These are phyloP conservation scores for Hypoxylon subgilvum DNA, from an alignment of 495 filamentous ascomycete species.

Conservation along the genomic window DNA sequence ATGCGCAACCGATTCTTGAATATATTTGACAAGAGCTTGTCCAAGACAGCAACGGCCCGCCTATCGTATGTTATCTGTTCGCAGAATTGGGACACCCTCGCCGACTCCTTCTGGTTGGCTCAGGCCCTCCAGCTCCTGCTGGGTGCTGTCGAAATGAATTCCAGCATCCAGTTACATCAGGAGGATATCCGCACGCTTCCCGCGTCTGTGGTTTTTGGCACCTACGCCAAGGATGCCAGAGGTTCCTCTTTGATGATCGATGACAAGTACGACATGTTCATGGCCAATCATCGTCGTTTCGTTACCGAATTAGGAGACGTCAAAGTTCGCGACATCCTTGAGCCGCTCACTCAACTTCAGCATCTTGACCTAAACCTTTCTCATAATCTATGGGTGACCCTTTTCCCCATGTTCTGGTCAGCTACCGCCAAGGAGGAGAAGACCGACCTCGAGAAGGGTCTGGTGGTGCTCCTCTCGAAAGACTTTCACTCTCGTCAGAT, in stretches of 20 bases:
- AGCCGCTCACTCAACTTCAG: slow-evolving; percentile 92
- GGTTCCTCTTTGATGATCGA: slow-evolving; percentile 77
- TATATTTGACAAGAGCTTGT: slow-evolving; percentile 91
- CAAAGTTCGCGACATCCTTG: slow-evolving; percentile 82
- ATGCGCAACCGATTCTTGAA: slow-evolving; percentile 96
- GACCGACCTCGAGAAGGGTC: slow-evolving; percentile 85
- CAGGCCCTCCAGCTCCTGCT: slow-evolving; percentile 92
- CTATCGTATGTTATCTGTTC: slow-evolving; percentile 84
- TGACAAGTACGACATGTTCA: slow-evolving; percentile 78
- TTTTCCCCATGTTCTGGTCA: slow-evolving; percentile 95
- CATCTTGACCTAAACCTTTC: slow-evolving; percentile 81
- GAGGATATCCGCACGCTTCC: slow-evolving; percentile 83
- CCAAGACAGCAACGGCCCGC: slow-evolving; percentile 81
- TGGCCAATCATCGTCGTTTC: slow-evolving; percentile 80
- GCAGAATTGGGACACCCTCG: slow-evolving; percentile 97
- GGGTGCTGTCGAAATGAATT: slow-evolving; percentile 86
- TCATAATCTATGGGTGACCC: slow-evolving; percentile 83
- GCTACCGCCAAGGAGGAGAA: slow-evolving; percentile 85
- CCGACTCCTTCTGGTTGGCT: slow-evolving; percentile 93
- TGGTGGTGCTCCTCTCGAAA: slow-evolving; percentile 84
- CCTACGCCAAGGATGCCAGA: slow-evolving; percentile 73
- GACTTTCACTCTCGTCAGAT: slow-evolving; percentile 94
- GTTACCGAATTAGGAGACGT: slow-evolving; percentile 80
- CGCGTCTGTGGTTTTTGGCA: slow-evolving; percentile 69
- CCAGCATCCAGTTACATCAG: slow-evolving; percentile 71